Percentiles rank a stretch among this genome's conserved stretches.
phyloP scores from a whole-genome alignment of 2,329 filamentous ascomycete species.

The Endocalyx cinctus region DNA sequence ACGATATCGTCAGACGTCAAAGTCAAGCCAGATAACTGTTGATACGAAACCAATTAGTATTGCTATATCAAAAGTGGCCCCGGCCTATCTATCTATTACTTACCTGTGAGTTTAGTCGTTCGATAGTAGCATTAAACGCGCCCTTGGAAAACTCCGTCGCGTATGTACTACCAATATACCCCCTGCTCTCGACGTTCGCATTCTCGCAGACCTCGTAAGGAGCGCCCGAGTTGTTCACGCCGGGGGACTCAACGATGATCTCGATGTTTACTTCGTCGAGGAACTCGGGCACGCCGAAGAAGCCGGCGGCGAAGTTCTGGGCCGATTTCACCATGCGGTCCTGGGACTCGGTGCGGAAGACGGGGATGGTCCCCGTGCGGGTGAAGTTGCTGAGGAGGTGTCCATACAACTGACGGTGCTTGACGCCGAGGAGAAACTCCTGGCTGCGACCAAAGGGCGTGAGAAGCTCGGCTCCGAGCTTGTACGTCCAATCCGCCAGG shows the following conservation, averaged over 20 bases:
- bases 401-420: slow-evolving; percentile 37
- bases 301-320: slow-evolving; percentile 28
- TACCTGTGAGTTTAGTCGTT: slow-evolving; percentile 23
- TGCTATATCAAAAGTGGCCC: no score
- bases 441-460: slow-evolving; percentile 36
- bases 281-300: slow-evolving; percentile 30
- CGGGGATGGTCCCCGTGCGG: slow-evolving; percentile 30
- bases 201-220: slow-evolving; percentile 25
- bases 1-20: slow-evolving; percentile 31
- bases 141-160: slow-evolving; percentile 17
- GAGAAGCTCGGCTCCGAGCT: slow-evolving; percentile 30
- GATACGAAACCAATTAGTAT: neutral
- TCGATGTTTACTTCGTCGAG: slow-evolving; percentile 28
- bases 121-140: slow-evolving; percentile 25
- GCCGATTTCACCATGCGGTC: slow-evolving; percentile 30
- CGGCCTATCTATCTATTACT: no score
- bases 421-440: slow-evolving; percentile 35
- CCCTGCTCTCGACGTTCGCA: slow-evolving; percentile 15
- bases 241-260: slow-evolving; percentile 26
- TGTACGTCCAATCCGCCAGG: slow-evolving; percentile 29
- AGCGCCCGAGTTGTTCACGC: slow-evolving; percentile 26
- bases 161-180: slow-evolving; percentile 19
- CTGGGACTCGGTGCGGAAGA: slow-evolving; percentile 30
- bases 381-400: slow-evolving; percentile 40
- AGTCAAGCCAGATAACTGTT: slow-evolving; percentile 19